These are phyloP conservation scores for Eruca vesicaria DNA, from an alignment of 441 rosid genomes.

Conservation along the genomic window DNA sequence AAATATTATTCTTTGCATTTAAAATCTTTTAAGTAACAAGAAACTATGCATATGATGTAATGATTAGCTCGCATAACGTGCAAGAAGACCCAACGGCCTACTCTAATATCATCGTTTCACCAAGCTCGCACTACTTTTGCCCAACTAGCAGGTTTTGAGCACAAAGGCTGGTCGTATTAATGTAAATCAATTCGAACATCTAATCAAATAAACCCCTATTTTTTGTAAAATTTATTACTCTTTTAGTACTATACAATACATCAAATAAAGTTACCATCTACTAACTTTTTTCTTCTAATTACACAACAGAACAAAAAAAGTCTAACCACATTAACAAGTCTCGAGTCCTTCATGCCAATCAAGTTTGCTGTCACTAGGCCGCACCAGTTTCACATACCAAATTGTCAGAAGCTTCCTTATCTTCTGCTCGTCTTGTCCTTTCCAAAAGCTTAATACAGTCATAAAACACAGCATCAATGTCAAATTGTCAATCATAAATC, in stretches of 20 bases:
- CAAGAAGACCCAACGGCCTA: too few relatives aligned
- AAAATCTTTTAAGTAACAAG: too few relatives aligned
- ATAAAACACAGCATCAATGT: not conserved
- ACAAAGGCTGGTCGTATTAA: too few relatives aligned
- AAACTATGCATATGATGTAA: too few relatives aligned
- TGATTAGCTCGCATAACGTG: too few relatives aligned
- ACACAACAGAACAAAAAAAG: slow-evolving; percentile 2
- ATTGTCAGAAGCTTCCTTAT: slow-evolving; percentile 13
- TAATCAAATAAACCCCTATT: too few relatives aligned
- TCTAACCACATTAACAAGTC: not conserved
- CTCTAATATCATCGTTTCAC: too few relatives aligned
- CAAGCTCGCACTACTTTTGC: not conserved
- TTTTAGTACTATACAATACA: not conserved
- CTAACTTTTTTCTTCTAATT: slow-evolving; percentile 8
- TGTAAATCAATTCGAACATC: too few relatives aligned
- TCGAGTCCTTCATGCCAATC: not conserved
- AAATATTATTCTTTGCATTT: too few relatives aligned
- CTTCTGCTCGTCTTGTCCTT: slow-evolving; percentile 28
- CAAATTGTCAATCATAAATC: slow-evolving; percentile 5
- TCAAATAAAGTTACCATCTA: not conserved
- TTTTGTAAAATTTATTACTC: not conserved
- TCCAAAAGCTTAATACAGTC: slow-evolving; percentile 24
- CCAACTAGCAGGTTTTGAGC: too few relatives aligned
- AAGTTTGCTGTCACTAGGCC: not conserved
- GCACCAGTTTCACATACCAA: not conserved